Evolutionary conservation across 345 rosid genomes (phyloP).

Genomic region (Gossypium australe): DNA sequence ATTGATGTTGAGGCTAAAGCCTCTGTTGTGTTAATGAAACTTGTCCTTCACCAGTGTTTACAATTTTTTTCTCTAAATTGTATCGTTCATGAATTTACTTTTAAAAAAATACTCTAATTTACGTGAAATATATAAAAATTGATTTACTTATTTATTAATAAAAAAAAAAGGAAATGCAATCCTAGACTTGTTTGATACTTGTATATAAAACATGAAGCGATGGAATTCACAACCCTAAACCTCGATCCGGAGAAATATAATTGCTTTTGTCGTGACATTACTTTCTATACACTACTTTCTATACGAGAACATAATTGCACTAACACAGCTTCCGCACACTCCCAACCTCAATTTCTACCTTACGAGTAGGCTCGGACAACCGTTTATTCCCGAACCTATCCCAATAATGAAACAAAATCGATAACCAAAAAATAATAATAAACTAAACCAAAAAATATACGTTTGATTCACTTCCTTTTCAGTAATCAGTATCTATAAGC

Average conservation of each 20-base stretch:
- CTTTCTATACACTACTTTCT: background rate
- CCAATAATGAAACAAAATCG: constrained; percentile 15
- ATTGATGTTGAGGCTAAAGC: too few species aligned
- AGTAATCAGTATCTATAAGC: background rate
- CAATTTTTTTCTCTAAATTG: too few species aligned
- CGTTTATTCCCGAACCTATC: constrained; percentile 41
- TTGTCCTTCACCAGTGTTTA: too few species aligned
- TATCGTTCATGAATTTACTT: too few species aligned
- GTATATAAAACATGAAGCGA: too few species aligned
- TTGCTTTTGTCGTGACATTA: background rate
- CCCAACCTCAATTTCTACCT: constrained; percentile 17
- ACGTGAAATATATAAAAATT: too few species aligned
- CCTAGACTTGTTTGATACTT: too few species aligned
- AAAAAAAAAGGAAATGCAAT: too few species aligned
- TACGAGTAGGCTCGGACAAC: constrained; percentile 64
- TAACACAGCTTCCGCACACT: background rate
- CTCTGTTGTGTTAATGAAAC: too few species aligned
- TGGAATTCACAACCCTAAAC: too few species aligned
- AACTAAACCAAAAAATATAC: background rate
- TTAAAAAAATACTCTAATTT: too few species aligned
- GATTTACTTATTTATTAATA: too few species aligned
- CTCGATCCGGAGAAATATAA: background rate
- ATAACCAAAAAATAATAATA: constrained; percentile 9
- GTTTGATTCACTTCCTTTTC: background rate
- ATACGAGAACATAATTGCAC: background rate